Percentiles rank a stretch among this genome's conserved stretches.
These are phyloP conservation scores for Bullera alba DNA, from an alignment of 768 basidiomycete species.

Conservation along the genomic window DNA sequence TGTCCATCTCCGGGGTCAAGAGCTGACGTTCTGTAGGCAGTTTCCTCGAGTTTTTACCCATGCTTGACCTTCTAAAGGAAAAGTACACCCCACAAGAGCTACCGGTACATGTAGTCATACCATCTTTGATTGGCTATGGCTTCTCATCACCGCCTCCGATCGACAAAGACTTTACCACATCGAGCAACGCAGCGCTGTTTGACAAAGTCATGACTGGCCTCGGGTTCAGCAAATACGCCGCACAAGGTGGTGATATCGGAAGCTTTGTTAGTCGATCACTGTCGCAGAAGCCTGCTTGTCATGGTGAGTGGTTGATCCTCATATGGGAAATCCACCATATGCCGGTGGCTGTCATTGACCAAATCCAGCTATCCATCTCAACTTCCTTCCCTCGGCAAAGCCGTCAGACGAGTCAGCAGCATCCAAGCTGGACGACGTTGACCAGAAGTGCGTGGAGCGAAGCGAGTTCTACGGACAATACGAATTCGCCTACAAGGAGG, in stretches of 20 bases:
- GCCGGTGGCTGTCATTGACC: not conserved
- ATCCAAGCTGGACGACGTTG: not conserved
- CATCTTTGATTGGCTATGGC: conserved; percentile 35
- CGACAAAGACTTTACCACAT: conserved; percentile 26
- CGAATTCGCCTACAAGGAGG: conserved; percentile 19
- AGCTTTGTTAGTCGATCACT: conserved; percentile 25
- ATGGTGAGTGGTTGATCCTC: conserved; percentile 21
- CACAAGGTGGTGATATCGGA: conserved; percentile 46
- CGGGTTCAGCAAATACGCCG: conserved; percentile 39
- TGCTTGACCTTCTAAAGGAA: conserved; percentile 7
- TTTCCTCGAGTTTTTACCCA: conserved; percentile 21
- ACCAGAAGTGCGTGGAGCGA: conserved; percentile 4
- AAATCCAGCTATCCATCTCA: conserved; percentile 4
- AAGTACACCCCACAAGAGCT: conserved; percentile 13
- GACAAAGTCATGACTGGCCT: conserved; percentile 41
- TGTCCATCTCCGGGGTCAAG: not conserved
- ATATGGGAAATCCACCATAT: too few species aligned
- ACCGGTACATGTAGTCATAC: conserved; percentile 25
- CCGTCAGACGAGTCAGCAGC: not conserved
- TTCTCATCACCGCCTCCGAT: conserved; percentile 36
- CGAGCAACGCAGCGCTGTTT: conserved; percentile 33
- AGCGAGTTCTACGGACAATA: not conserved
- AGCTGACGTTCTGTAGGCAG: conserved; percentile 2
- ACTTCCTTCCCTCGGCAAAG: not conserved
- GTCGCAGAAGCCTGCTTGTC: conserved; percentile 25